These are phyloP conservation scores for Epichloe sp. DNA, from an alignment of 2,329 filamentous ascomycete species.

Conservation along the genomic window DNA sequence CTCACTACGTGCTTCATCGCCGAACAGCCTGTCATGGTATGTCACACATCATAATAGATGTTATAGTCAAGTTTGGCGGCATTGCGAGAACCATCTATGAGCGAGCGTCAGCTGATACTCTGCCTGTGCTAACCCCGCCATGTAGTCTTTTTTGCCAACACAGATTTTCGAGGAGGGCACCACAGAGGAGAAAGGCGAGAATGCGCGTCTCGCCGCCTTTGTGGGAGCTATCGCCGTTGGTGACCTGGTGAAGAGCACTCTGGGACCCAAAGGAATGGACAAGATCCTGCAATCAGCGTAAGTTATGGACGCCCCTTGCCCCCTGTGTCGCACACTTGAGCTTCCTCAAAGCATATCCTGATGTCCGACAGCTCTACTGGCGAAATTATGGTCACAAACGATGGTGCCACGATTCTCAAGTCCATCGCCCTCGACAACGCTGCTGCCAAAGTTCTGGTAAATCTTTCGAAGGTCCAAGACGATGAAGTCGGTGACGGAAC, in stretches of 20 bases:
- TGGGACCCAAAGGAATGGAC: slow-evolving; percentile 98
- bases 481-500: slow-evolving; percentile 98
- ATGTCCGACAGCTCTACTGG: slow-evolving; percentile 59
- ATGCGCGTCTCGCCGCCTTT: slow-evolving; percentile 96
- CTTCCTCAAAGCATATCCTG: slow-evolving; percentile 4
- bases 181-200: slow-evolving; percentile 96
- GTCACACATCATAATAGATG: neutral
- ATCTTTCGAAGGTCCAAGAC: slow-evolving; percentile 98
- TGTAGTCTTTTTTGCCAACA: slow-evolving; percentile 64
- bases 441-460: slow-evolving; percentile 94
- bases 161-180: slow-evolving; percentile 98
- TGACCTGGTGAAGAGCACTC: slow-evolving; percentile 91
- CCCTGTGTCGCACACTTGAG: neutral
- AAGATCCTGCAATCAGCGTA: slow-evolving; percentile 95
- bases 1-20: neutral
- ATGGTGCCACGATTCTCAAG: slow-evolving; percentile 96
- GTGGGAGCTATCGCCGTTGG: slow-evolving; percentile 97
- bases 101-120: neutral
- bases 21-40: slow-evolving; percentile 1
- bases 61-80: neutral
- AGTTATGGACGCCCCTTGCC: slow-evolving; percentile 21
- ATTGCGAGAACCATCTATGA: neutral
- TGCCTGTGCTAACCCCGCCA: slow-evolving; percentile 11
- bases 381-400: slow-evolving; percentile 97
- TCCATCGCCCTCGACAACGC: slow-evolving; percentile 97